These are phyloP conservation scores for Fusarium subglutinans DNA, from an alignment of 2,329 filamentous ascomycete genomes.

Conservation along the genomic window DNA sequence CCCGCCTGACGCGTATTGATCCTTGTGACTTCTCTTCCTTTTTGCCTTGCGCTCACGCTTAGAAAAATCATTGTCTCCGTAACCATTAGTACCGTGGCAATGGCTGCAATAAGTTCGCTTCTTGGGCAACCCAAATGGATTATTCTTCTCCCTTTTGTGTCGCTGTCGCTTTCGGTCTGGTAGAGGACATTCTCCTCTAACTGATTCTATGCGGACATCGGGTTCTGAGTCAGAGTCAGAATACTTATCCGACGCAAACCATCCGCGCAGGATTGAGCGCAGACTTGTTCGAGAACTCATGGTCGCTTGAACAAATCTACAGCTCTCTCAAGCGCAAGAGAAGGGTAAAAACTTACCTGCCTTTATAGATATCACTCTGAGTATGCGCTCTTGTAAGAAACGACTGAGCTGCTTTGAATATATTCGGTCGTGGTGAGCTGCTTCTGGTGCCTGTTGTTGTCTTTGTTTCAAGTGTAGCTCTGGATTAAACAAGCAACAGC, in stretches of 20 bases:
- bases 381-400: neutral
- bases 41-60: neutral
- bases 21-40: slow-evolving; percentile 9
- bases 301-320: neutral
- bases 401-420: neutral
- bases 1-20: slow-evolving; percentile 15
- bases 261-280: slow-evolving; percentile 15
- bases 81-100: neutral
- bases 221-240: slow-evolving; percentile 23
- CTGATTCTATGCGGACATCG: neutral
- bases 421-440: slow-evolving; percentile 4
- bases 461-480: slow-evolving; percentile 9
- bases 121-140: neutral
- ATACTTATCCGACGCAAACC: neutral
- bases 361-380: neutral
- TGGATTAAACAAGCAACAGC: neutral
- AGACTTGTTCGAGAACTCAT: slow-evolving; percentile 25
- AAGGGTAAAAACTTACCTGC: neutral
- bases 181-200: neutral
- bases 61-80: neutral
- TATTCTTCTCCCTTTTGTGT: neutral
- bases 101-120: neutral
- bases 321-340: neutral
- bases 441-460: neutral
- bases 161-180: neutral